Evolutionary conservation across 2,329 filamentous ascomycete genomes (phyloP).

Genomic region (Talaromyces sp.): DNA sequence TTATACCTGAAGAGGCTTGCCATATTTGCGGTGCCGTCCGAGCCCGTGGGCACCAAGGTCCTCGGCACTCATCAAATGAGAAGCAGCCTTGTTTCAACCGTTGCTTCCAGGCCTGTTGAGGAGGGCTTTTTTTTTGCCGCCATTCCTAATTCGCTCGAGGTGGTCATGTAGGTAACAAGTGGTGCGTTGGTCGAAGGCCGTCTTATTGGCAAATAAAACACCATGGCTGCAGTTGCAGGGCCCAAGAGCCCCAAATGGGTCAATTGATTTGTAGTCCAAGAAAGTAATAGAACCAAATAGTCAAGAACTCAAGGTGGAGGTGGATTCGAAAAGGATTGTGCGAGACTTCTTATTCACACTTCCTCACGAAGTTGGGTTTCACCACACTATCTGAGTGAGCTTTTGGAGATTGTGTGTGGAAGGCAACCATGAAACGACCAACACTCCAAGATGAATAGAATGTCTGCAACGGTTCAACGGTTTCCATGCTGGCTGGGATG

Average conservation of each 20-base stretch:
- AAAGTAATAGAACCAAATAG: neutral
- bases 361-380: neutral
- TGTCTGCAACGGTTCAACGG: neutral
- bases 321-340: neutral
- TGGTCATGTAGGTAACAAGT: neutral
- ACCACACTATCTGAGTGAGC: neutral
- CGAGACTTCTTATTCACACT: neutral
- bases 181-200: slow-evolving; percentile 33
- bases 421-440: neutral
- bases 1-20: neutral
- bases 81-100: neutral
- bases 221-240: slow-evolving; percentile 42
- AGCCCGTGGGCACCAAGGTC: neutral
- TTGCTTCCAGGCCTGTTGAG: neutral
- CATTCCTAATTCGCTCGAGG: neutral
- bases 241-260: slow-evolving; percentile 11
- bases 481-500: neutral
- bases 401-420: neutral
- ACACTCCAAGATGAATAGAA: neutral
- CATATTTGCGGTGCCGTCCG: neutral
- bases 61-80: neutral
- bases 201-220: slow-evolving; percentile 37
- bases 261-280: neutral
- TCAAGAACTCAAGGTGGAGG: neutral
- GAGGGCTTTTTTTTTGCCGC: neutral